phyloP scores from a whole-genome alignment of 192 early-diverging fungal genomes.

The Podila verticillata region DNA sequence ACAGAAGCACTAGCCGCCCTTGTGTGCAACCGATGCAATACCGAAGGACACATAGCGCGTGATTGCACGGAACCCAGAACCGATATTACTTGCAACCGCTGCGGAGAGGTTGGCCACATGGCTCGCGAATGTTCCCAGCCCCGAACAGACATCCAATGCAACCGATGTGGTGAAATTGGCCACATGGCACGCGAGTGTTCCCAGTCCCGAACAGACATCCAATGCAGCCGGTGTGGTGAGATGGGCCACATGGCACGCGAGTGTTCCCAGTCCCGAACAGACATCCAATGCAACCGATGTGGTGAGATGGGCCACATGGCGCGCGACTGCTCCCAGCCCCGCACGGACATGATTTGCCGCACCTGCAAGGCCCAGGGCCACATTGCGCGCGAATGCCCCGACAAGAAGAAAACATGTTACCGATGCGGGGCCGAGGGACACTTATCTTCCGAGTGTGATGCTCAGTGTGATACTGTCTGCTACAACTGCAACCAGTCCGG shows the following conservation, averaged over 20 bases:
- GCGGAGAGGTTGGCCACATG: conserved; percentile 58
- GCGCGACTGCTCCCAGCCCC: conserved; percentile 49
- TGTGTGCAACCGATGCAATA: conserved; percentile 19
- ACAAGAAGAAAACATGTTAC: conserved; percentile 10
- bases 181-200: conserved; percentile 58
- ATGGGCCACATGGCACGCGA: conserved; percentile 26
- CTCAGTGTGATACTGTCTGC: conserved; percentile 21
- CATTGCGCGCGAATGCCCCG: conserved; percentile 50
- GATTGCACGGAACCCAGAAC: conserved; percentile 49
- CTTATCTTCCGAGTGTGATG: not conserved
- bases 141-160: conserved; percentile 20
- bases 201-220: conserved; percentile 5
- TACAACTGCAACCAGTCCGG: conserved; percentile 60
- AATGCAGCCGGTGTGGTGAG: conserved; percentile 17
- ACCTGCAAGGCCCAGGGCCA: conserved; percentile 49
- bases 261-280: conserved; percentile 1
- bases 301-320: conserved; percentile 55
- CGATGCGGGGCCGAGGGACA: conserved; percentile 42
- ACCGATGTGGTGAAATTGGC: conserved; percentile 33
- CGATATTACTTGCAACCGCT: conserved; percentile 41
- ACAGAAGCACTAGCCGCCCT: conserved; percentile 29
- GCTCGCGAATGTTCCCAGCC: conserved; percentile 50
- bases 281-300: conserved; percentile 47
- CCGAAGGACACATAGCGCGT: conserved; percentile 22
- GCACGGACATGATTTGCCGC: conserved; percentile 19